Conservation (phyloP, 2,329 filamentous ascomycete genomes). For the Microdochium bolleyi region DNA sequence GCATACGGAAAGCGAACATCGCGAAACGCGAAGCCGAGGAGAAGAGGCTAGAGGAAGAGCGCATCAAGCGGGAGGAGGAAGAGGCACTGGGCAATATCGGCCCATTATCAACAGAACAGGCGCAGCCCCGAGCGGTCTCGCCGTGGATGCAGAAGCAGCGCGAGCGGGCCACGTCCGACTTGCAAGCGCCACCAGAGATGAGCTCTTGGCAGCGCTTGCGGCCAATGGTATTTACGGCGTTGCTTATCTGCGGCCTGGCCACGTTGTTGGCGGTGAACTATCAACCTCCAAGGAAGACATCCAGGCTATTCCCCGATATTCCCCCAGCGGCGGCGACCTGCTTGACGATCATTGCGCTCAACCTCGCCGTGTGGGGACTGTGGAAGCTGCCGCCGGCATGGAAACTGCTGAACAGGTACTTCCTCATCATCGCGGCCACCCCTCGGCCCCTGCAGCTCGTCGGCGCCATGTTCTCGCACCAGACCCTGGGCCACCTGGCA, state of each 20-base stretch:
- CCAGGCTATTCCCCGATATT: slow-evolving; percentile 50
- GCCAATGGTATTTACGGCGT: slow-evolving; percentile 42
- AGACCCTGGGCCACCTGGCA: slow-evolving; percentile 48
- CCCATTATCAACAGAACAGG: slow-evolving; percentile 29
- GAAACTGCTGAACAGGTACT: slow-evolving; percentile 59
- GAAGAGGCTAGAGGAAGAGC: slow-evolving; percentile 31
- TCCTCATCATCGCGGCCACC: slow-evolving; percentile 56
- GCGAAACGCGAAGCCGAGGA: slow-evolving; percentile 40
- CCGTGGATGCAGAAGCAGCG: slow-evolving; percentile 30
- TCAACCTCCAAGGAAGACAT: slow-evolving; percentile 35
- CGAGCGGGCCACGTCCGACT: slow-evolving; percentile 38
- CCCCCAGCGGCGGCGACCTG: slow-evolving; percentile 58
- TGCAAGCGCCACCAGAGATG: slow-evolving; percentile 44
- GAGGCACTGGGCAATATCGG: slow-evolving; percentile 27
- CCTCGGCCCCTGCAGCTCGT: slow-evolving; percentile 56
- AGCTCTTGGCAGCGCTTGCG: slow-evolving; percentile 43
- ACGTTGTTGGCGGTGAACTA: slow-evolving; percentile 39
- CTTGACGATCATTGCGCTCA: slow-evolving; percentile 50
- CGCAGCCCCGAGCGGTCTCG: slow-evolving; percentile 25
- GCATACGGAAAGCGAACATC: slow-evolving; percentile 44
- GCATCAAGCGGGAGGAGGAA: slow-evolving; percentile 30
- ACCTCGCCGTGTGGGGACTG: slow-evolving; percentile 44
- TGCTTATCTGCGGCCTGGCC: slow-evolving; percentile 34
- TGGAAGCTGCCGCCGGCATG: slow-evolving; percentile 62
- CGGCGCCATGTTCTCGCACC: slow-evolving; percentile 63